These are phyloP conservation scores for Puccinia horiana DNA, from an alignment of 1,284 basidiomycete species.

Conservation along the genomic window DNA sequence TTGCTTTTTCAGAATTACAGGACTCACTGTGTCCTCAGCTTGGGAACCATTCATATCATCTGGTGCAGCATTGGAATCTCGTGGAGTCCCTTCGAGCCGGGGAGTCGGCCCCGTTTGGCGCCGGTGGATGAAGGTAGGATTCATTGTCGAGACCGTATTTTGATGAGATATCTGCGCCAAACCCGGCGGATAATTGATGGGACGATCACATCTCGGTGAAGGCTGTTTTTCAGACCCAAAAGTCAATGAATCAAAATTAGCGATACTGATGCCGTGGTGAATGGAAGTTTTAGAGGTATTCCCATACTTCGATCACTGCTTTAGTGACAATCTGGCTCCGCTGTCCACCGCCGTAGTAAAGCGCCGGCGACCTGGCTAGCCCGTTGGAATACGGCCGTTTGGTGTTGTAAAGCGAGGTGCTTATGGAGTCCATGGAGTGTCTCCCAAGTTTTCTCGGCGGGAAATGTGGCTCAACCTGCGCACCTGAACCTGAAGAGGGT, in stretches of 20 bases:
- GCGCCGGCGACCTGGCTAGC: not conserved
- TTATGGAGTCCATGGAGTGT: not conserved
- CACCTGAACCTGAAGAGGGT: not conserved
- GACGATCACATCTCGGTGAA: not conserved
- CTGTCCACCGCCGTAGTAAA: not conserved
- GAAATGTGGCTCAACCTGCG: not conserved
- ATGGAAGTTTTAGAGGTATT: not conserved
- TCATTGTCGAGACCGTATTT: conserved; percentile 1
- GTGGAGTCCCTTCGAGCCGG: not conserved
- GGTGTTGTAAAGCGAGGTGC: not conserved
- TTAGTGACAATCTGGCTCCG: not conserved
- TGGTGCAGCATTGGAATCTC: not conserved
- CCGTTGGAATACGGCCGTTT: not conserved
- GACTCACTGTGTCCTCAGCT: not conserved
- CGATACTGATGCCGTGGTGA: not conserved
- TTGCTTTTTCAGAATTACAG: not conserved
- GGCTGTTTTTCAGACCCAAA: not conserved
- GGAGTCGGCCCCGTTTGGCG: not conserved
- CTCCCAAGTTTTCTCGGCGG: not conserved
- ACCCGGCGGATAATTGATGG: not conserved
- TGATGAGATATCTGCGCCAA: not conserved
- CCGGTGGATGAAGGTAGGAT: not conserved
- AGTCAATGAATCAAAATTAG: not conserved
- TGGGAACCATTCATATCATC: not conserved
- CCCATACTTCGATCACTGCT: not conserved